Evolutionary conservation across 208 protist species (phyloP), one percentile per base, ranked within the genome.

Genomic region (Hexamita inflata): DNA sequence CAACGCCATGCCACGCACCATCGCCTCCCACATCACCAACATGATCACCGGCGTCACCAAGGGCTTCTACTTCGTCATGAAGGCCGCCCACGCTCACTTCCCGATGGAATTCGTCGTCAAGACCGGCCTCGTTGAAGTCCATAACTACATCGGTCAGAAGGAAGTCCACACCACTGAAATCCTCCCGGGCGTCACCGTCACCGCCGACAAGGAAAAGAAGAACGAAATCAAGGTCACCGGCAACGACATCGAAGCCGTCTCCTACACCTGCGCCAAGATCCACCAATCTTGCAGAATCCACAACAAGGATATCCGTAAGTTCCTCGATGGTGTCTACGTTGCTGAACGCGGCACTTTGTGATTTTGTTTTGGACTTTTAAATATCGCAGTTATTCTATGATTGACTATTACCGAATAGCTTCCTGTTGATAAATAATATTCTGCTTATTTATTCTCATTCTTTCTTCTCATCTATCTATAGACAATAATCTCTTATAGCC

Each of bases 221-320:
- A 94, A 98, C 83, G 94, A 98, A 87, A 87, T 99, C 74, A 82
- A 92, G 67, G 79, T 98, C 64, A 82, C 86, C 45, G 93, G 93
- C 80, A 96, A 94, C 83, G 89, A 93, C 81, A 67, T 94, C 61
- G 87, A 94, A 75, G 68, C 82, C 68, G 92, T 96, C 57, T 93
- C 90, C 41, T 86, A 76, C 24, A 77, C 45, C n/a, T 87, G 92
- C 66, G 92, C 94, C 73, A 76, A 89, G 58, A 93, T 98, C 85
- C 91, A 96, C 77, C 84, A 95, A 85, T 85, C 90, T 66, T 90
- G 86, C 81, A 30, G 34, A 0, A 77, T 93, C 64, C 93, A 90
- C 85, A 90, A 94, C 76, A 98, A 98, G 89, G 96, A 99, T 97
- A 98, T 98, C 86, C 91, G 96, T 88, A 98, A 98, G 91, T 99